phyloP scores from a whole-genome alignment of 805 yeast genomes.

The Starmera amethionina region DNA sequence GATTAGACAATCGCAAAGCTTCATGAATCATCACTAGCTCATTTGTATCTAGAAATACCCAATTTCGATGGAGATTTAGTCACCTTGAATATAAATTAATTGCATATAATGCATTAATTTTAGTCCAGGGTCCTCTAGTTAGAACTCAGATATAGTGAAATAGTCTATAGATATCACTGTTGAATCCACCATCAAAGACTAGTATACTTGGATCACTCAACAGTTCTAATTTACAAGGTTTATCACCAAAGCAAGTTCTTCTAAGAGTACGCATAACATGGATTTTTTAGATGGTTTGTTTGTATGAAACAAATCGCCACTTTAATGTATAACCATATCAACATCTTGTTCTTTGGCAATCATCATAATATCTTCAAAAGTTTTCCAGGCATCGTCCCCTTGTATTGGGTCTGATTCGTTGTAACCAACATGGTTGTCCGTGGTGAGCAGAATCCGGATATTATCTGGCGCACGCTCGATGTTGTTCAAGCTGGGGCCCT shows the following conservation, averaged over 20 bases:
- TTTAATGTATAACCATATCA: conserved; percentile 84
- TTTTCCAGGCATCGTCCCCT: conserved; percentile 82
- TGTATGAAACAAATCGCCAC: conserved; percentile 88
- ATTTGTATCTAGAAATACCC: no score
- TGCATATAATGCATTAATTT: no score
- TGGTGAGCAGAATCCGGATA: conserved; percentile 69
- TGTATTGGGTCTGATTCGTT: conserved; percentile 82
- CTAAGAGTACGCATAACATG: conserved; percentile 71
- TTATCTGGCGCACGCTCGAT: conserved; percentile 53
- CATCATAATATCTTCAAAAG: conserved; percentile 75
- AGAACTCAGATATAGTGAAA: no score
- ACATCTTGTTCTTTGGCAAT: conserved; percentile 64
- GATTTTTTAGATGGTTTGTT: conserved; percentile 86
- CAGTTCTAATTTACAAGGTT: conserved; percentile 77
- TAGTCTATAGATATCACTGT: conserved; percentile 71
- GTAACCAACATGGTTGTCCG: conserved; percentile 95
- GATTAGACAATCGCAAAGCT: no score
- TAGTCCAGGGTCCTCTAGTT: no score
- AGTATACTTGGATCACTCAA: conserved; percentile 70
- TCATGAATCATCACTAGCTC: no score
- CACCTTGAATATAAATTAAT: no score
- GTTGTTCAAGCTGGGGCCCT: conserved; percentile 24
- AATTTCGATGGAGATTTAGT: no score
- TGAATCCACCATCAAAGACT: conserved; percentile 54
- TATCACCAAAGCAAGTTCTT: conserved; percentile 68